Evolutionary conservation across 108 stramenopile species (phyloP).

Genomic region (Hondaea fermentalgiana): DNA sequence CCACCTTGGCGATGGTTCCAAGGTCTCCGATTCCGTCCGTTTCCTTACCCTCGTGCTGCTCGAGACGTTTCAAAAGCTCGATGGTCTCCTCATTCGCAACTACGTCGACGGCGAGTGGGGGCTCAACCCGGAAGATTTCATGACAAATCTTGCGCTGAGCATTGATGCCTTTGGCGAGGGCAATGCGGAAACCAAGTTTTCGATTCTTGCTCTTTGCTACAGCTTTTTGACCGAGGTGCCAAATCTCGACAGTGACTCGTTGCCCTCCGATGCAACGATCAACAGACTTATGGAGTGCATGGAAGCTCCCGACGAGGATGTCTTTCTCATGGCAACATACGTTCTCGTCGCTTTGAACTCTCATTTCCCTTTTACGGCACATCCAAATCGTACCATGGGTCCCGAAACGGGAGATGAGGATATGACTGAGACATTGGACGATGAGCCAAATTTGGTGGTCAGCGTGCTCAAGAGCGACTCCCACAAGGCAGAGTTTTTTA

Average conservation of each 20-base stretch:
- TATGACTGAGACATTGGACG: background rate
- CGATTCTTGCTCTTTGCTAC: background rate
- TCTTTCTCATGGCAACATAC: background rate
- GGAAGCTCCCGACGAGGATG: background rate
- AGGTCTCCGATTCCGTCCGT: background rate
- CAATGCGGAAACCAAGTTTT: background rate
- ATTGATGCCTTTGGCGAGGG: background rate
- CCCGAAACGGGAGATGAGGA: background rate
- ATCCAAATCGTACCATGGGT: background rate
- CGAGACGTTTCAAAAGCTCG: background rate
- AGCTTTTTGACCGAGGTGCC: constrained; percentile 5
- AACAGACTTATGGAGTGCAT: background rate
- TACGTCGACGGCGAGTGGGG: background rate
- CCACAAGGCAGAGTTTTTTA: background rate
- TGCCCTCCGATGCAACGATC: background rate
- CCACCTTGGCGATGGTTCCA: background rate
- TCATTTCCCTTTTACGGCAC: background rate
- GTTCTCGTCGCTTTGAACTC: background rate
- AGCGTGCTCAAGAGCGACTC: background rate
- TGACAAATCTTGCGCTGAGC: background rate
- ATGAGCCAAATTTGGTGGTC: background rate
- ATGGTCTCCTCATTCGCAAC: background rate
- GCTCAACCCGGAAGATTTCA: background rate
- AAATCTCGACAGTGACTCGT: background rate
- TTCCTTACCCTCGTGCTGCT: background rate